A percentile compares a stretch with the other conserved stretches of the same genome.
phyloP scores from a whole-genome alignment of 805 yeast genomes.

The Debaryomyces prosopidis region DNA sequence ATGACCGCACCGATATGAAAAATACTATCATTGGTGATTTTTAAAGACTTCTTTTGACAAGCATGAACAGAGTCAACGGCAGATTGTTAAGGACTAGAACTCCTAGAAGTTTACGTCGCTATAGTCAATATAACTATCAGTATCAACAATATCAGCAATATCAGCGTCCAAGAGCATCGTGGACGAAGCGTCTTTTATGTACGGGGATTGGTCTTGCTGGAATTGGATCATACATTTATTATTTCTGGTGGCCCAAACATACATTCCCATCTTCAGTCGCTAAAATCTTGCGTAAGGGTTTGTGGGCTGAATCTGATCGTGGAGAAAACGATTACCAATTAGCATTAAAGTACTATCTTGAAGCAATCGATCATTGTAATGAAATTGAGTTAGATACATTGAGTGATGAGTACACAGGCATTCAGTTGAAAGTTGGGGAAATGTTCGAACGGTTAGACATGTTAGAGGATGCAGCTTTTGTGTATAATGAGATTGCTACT shows the following conservation, averaged over 20 bases:
- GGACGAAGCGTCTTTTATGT: constrained; percentile 12
- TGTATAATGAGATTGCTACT: constrained; percentile 68
- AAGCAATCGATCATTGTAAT: constrained; percentile 68
- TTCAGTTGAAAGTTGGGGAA: constrained; percentile 83
- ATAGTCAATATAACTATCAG: constrained; percentile 9
- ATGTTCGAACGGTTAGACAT: constrained; percentile 73
- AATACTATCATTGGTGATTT: too few species aligned
- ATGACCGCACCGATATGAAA: too few species aligned
- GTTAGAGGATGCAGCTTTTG: constrained; percentile 61
- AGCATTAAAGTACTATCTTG: constrained; percentile 72
- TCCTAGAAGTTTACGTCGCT: not conserved
- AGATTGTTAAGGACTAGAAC: not conserved
- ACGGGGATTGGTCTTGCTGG: constrained; percentile 11
- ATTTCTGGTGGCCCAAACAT: constrained; percentile 64
- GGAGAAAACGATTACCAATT: constrained; percentile 60
- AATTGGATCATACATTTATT: constrained; percentile 30
- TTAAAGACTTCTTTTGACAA: too few species aligned
- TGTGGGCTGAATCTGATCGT: constrained; percentile 81
- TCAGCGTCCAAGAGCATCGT: constrained; percentile 12
- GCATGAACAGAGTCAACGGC: not conserved
- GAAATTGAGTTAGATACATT: constrained; percentile 54
- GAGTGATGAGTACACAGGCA: constrained; percentile 84
- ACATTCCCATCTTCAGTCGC: constrained; percentile 74
- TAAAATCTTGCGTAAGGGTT: constrained; percentile 65
- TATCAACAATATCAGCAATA: constrained; percentile 12